A percentile compares a stretch with the other conserved stretches of the same genome.
phyloP scores from a whole-genome alignment of 495 filamentous ascomycete species.

The Talaromyces trachyspermus region DNA sequence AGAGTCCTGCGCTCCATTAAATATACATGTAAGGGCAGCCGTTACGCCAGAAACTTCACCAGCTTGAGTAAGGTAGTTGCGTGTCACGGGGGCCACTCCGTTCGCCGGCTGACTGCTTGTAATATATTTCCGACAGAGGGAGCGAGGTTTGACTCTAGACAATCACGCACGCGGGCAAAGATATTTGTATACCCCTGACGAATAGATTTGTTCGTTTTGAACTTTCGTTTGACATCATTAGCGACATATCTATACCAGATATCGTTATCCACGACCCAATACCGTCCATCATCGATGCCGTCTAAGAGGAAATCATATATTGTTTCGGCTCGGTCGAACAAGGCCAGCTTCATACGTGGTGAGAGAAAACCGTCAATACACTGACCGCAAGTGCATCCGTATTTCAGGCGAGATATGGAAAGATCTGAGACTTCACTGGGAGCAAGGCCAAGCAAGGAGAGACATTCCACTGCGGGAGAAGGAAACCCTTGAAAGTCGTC shows the following conservation, averaged over 20 bases:
- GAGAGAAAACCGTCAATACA: constrained; percentile 25
- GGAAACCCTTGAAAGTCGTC: constrained; percentile 20
- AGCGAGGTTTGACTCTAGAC: constrained; percentile 14
- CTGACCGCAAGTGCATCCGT: constrained; percentile 23
- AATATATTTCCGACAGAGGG: constrained; percentile 17
- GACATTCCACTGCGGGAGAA: constrained; percentile 17
- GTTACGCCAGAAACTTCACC: constrained; percentile 15
- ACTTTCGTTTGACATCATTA: constrained; percentile 19
- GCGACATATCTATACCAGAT: constrained; percentile 12
- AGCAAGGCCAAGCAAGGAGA: constrained; percentile 14
- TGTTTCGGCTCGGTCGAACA: constrained; percentile 15
- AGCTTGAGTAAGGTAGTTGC: constrained; percentile 17
- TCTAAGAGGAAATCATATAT: constrained; percentile 11
- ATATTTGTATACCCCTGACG: constrained; percentile 22
- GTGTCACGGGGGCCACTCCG: constrained; percentile 19
- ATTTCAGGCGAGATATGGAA: constrained; percentile 15
- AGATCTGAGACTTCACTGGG: constrained; percentile 8
- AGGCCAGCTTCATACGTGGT: constrained; percentile 23
- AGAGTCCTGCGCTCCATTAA: constrained; percentile 17
- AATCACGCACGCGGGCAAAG: constrained; percentile 14
- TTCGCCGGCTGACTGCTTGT: constrained; percentile 13
- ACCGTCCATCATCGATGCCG: constrained; percentile 12
- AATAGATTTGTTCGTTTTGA: constrained; percentile 23
- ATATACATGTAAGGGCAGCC: constrained; percentile 20
- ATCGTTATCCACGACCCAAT: constrained; percentile 13